These are phyloP conservation scores for Pseudopithomyces maydicus DNA, from an alignment of 2,329 filamentous ascomycete species.

Conservation along the genomic window DNA sequence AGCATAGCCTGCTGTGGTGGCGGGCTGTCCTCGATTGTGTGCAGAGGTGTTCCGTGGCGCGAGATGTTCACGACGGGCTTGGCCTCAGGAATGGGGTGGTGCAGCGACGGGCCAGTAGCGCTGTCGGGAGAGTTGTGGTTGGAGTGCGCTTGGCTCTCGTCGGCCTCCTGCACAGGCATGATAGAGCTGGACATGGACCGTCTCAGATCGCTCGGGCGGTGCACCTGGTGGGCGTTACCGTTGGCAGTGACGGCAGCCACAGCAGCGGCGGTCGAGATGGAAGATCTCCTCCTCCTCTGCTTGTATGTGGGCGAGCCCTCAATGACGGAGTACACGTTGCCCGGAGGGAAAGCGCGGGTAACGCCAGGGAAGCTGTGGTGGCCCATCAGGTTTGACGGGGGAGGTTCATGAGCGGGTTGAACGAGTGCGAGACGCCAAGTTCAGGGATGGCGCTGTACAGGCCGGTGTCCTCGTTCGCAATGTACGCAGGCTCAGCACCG, in stretches of 20 bases:
- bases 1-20: slow-evolving; percentile 72
- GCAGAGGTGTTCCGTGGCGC: slow-evolving; percentile 86
- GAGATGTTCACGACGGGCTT: slow-evolving; percentile 79
- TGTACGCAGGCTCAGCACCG: slow-evolving; percentile 89
- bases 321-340: slow-evolving; percentile 92
- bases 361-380: slow-evolving; percentile 78
- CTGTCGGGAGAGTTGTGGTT: slow-evolving; percentile 80
- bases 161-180: slow-evolving; percentile 77
- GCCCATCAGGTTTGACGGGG: slow-evolving; percentile 80
- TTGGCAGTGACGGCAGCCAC: slow-evolving; percentile 70
- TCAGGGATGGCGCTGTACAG: slow-evolving; percentile 95
- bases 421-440: slow-evolving; percentile 73
- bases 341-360: slow-evolving; percentile 67
- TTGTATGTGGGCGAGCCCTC: slow-evolving; percentile 99
- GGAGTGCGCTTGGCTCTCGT: slow-evolving; percentile 61
- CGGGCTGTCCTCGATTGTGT: slow-evolving; percentile 81
- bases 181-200: slow-evolving; percentile 89
- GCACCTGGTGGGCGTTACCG: slow-evolving; percentile 61
- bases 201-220: slow-evolving; percentile 87
- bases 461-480: slow-evolving; percentile 96
- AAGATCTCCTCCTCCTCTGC: slow-evolving; percentile 91
- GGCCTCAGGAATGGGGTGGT: slow-evolving; percentile 73
- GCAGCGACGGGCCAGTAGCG: slow-evolving; percentile 60
- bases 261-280: slow-evolving; percentile 82
- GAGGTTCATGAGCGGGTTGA: slow-evolving; percentile 89